Percentiles rank a stretch among this genome's conserved stretches.
These are phyloP conservation scores for Yamadazyma nakazawae DNA, from an alignment of 805 yeast species.

Conservation along the genomic window DNA sequence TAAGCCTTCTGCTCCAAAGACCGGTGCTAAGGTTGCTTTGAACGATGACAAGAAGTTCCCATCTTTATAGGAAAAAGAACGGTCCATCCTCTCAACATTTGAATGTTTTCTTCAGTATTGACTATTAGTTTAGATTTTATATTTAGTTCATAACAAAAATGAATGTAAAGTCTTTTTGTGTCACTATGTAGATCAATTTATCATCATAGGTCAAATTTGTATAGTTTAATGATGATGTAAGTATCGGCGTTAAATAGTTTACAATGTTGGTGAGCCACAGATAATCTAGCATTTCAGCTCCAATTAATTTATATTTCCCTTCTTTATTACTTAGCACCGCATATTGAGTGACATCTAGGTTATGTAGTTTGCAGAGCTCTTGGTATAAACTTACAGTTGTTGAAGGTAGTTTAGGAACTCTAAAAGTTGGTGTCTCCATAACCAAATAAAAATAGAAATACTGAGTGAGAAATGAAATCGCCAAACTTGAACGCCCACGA, in stretches of 20 bases:
- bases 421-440: neutral
- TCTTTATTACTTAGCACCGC: neutral
- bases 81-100: neutral
- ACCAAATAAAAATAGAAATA: neutral
- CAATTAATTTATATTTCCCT: neutral
- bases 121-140: conserved; percentile 3
- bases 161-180: conserved; percentile 10
- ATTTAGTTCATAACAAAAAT: conserved; percentile 10
- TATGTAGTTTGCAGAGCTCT: conserved; percentile 3
- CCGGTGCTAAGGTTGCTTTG: conserved; percentile 29
- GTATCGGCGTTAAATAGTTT: conserved; percentile 5
- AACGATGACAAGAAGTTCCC: conserved; percentile 68
- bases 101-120: neutral
- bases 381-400: neutral
- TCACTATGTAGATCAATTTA: conserved; percentile 6
- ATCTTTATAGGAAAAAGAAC: conserved; percentile 41
- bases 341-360: neutral
- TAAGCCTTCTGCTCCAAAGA: neutral
- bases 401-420: neutral
- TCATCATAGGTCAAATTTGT: conserved; percentile 6
- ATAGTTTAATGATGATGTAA: conserved; percentile 8
- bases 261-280: neutral
- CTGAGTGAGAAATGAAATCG: neutral
- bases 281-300: neutral
- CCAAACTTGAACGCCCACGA: neutral